Conservation (phyloP, 441 rosid species). For the Pelargonium citronellum region DNA sequence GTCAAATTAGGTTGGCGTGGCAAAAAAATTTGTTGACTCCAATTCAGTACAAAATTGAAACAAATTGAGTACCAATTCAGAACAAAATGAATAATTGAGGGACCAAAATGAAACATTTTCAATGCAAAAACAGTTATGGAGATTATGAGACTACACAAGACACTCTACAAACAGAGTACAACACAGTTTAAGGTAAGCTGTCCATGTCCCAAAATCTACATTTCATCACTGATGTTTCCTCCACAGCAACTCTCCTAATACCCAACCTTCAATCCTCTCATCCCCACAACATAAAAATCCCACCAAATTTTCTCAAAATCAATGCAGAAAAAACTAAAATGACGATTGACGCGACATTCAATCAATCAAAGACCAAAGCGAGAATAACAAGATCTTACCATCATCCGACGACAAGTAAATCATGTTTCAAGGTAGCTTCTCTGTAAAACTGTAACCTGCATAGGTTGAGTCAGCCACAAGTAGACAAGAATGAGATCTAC, state of each 20-base stretch:
- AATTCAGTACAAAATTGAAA: too few species aligned
- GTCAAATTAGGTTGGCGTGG: too few species aligned
- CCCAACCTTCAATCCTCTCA: neutral
- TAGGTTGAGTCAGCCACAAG: neutral
- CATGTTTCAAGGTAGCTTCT: neutral
- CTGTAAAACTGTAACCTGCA: neutral
- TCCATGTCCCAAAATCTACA: neutral
- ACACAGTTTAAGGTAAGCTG: neutral
- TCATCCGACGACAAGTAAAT: neutral
- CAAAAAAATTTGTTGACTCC: too few species aligned
- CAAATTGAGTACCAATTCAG: neutral
- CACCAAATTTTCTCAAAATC: neutral
- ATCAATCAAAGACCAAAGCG: too few species aligned
- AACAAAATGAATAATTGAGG: neutral
- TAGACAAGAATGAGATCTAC: neutral
- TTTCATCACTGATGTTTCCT: neutral
- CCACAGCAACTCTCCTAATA: neutral
- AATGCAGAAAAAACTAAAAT: neutral
- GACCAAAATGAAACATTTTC: neutral
- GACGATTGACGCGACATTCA: neutral
- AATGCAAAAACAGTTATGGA: too few species aligned
- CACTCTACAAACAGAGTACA: too few species aligned
- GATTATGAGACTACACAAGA: too few species aligned
- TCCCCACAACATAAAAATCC: neutral
- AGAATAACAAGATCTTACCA: too few species aligned